Base-by-base conservation (phyloP, 2,329 filamentous ascomycete genomes). In the Coniochaeta sp. region DNA sequence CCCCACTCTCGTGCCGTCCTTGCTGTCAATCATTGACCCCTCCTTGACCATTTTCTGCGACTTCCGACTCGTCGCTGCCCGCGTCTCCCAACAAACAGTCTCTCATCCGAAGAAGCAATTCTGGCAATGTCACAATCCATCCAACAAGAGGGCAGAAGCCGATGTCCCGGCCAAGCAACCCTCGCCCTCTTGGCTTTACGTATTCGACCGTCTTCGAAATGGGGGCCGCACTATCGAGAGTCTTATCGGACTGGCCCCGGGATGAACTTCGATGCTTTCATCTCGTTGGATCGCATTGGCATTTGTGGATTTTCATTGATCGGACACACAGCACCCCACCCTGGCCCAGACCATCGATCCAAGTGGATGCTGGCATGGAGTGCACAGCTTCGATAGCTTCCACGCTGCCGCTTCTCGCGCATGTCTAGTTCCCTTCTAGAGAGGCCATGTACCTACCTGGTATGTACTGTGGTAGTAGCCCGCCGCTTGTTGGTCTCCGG, bases 61-160 rank as follows among this genome's bases (percentile, higher is more conserved):
- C 38, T 42, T 42, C 38, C 38, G 38, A 42, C 38, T 42, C 38
- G 38, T n/a, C n/a, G n/a, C n/a, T n/a, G n/a, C n/a, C n/a, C n/a
- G n/a, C n/a, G n/a, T 42, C 38, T 24, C 26, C 27, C 27, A 30
- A 12, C 27, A 30, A 30, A 30, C 27, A 18, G n/a, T n/a, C n/a
- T n/a, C n/a, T n/a, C n/a, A 42, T 42, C 38, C 18, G 38, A 42
- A 26, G n/a, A 14, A 26, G 2, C 38, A 18, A 24, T 24, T 5
- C 18, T 3, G 26, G 20, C 22, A 8, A 24, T 24, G 38, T n/a
- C n/a, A n/a, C 38, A 42, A 18, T 18, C 38, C 38, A 26, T 42
- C 13, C 20, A 42, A 10, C 18, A 42, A 18, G 38, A 42, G n/a
- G n/a, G n/a, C n/a, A n/a, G n/a, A n/a, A 42, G 38, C 38, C 38